Base-by-base conservation (phyloP, 2,329 filamentous ascomycete species). In the Sclerotinia minor region DNA sequence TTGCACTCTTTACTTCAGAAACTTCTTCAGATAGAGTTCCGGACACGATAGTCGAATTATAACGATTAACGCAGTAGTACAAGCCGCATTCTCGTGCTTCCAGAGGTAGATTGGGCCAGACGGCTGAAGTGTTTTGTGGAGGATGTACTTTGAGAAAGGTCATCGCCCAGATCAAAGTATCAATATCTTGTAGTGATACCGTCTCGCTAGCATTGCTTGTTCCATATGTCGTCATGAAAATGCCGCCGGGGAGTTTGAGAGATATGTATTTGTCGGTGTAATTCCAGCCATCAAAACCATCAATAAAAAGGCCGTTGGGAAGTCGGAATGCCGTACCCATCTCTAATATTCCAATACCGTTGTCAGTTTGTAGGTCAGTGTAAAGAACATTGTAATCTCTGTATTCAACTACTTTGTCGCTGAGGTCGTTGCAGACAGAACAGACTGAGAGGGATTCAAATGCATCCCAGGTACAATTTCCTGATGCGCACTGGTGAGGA, bases 371-470 rank as follows among this genome's bases (percentile, higher is more conserved):
- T 5, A 60, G 45, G 21, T 49, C 29, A 35, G 58, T 35, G 29
- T 35, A 60, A 21, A 60, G 58, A 60, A 49, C 29, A 47, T 49
- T 49, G 44, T 60, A 24, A n/a, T 60, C 58, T 49, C 26, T 45
- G n/a, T 60, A 60, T n/a, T 60, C 29, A 6, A 60, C 44, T 24
- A 60, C 26, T 24, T 49, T 49, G 13, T 60, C 58, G 44, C 58
- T 60, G 11, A 60, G 44, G 44, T 60, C 29, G 13, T 60, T 60
- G 58, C 58, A 60, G 29, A 60, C 21, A 60, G 19, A 49, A 26
- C 58, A 60, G 49, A 60, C 58, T 11, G 58, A 60, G 24, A 60
- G 58, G 13, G 58, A 60, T 47, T 60, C 58, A 49, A 60, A 60
- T 17, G 6, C 5, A 17, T 60, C 44, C 58, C 58, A 60, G 13